Evolutionary conservation across 805 yeast genomes (phyloP), one percentile per base, ranked within the genome.

Genomic region (Trichomonascus vanleenenianus): DNA sequence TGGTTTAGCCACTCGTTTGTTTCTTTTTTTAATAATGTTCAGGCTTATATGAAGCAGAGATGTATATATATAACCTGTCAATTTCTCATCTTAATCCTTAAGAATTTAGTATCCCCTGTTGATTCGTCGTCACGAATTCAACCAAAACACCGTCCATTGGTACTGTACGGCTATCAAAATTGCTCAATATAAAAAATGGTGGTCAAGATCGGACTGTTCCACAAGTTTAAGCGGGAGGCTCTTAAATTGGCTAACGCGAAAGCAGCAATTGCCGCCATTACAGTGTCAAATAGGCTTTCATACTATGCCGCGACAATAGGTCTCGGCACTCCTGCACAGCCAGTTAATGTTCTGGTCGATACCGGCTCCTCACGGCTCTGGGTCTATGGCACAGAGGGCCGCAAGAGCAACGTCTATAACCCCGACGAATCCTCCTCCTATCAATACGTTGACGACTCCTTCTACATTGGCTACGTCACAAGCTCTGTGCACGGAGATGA

Each of bases 291-390:
- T 20, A 16, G 19, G 15, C 4, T 38, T 3, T 38, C 22, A 10
- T 20, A 47, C 32, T 50, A 52, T 41, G 45, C 43, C 16, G 49
- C 45, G 14, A 46, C 46, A 16, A 37, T 62, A n/a, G 44, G 57
- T 6, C 49, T 73, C 9, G 79, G 79, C 12, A 64, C 69, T 1
- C 75, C 75, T 6, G 54, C 63, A 3, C 75, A 72, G 49, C 54
- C 58, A 22, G 48, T 72, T 12, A 58, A 62, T 8, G 67, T 72
- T 3, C 58, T 65, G 30, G 50, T 74, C 31, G 79, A 74, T 52
- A 72, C 78, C 2, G 79, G 78, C 2, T 71, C 76, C 4, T 64
- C 74, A 0, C 75, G 72, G 46, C 56, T 72, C 20, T 74, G 78
- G 78, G 66, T 73, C 7, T 65, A 62, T 51, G 34, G 42, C 49